A percentile compares a stretch with the other conserved stretches of the same genome.
Evolutionary conservation across 257 asterid genomes (phyloP).

Genomic region (Solanum tarapatanum): DNA sequence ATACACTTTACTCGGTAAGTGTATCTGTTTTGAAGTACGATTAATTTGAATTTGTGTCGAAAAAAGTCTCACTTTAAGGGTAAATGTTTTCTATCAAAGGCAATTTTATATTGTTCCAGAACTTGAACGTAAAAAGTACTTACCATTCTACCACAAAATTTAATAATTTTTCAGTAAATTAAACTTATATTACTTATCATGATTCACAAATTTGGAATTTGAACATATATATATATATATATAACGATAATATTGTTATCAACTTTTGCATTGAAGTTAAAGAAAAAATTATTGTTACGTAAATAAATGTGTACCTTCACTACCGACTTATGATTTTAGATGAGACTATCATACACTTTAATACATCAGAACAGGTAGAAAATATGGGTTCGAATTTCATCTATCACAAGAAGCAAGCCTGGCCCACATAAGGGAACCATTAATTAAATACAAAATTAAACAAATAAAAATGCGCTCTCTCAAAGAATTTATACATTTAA

Average conservation of each 20-base stretch:
- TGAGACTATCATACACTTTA: background rate
- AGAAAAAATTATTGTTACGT: no score
- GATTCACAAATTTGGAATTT: background rate
- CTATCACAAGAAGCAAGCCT: background rate
- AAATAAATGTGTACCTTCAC: no score
- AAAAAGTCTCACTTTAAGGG: background rate
- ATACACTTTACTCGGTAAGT: conserved; percentile 15
- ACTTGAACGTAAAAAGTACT: background rate
- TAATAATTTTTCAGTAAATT: no score
- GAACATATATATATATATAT: no score
- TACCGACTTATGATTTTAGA: background rate
- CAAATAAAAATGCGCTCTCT: background rate
- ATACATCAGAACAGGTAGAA: accelerated
- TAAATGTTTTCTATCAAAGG: background rate
- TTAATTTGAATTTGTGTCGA: background rate
- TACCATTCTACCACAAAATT: no score
- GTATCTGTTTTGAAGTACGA: background rate
- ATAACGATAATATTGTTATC: no score
- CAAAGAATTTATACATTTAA: background rate
- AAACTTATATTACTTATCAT: no score
- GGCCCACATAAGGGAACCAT: background rate
- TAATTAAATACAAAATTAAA: background rate
- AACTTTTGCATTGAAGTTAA: background rate
- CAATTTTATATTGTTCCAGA: accelerated
- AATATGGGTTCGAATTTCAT: background rate